A percentile compares a stretch with the other conserved stretches of the same genome.
These are phyloP conservation scores for sweet orange (Citrus sinensis) DNA, from an alignment of 345 rosid genomes.

Conservation along the genomic window DNA sequence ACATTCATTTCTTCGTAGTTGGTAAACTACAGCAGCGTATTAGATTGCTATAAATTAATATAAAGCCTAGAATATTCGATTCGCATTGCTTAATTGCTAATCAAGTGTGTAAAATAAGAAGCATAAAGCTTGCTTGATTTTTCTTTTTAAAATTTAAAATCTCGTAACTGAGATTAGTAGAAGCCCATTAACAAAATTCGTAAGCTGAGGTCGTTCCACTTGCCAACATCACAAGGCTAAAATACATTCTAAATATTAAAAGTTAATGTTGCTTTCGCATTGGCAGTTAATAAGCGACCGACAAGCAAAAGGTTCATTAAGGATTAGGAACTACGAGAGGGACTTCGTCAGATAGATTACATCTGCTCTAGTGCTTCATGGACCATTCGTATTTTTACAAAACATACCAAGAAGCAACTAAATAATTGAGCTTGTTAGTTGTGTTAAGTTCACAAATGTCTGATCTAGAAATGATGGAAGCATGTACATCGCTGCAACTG, in stretches of 20 bases:
- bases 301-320: neutral
- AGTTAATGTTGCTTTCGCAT: neutral
- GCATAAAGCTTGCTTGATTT: too few species aligned
- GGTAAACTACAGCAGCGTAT: too few species aligned
- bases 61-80: too few species aligned
- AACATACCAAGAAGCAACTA: neutral
- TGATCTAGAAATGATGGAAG: neutral
- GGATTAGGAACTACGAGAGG: neutral
- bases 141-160: too few species aligned
- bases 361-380: neutral
- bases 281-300: neutral
- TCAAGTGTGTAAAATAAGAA: too few species aligned
- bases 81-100: too few species aligned
- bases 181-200: neutral
- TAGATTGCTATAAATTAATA: too few species aligned
- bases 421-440: neutral
- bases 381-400: neutral
- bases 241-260: neutral
- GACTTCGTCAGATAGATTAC: neutral
- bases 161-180: neutral
- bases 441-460: neutral
- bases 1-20: neutral
- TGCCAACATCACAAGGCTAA: neutral
- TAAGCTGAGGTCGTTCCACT: neutral
- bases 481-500: conserved; percentile 5